Evolutionary conservation across 1,139 yeast genomes (phyloP).

Genomic region (Schwanniomyces etchellsii): DNA sequence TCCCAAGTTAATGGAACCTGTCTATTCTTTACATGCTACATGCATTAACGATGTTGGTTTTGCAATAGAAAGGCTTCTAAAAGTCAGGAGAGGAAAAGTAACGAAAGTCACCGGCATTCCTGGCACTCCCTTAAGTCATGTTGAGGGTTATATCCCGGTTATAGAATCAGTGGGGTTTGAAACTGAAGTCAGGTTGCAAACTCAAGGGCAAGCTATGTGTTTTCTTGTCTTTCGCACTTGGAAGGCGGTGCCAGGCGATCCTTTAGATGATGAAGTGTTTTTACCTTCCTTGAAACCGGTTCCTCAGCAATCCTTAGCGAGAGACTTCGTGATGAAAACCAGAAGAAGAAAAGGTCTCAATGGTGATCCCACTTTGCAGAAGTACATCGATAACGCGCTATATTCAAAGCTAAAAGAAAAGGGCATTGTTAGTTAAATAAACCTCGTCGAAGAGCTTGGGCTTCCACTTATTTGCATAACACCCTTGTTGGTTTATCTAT

Average conservation of each 20-base stretch:
- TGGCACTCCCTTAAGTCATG: constrained; percentile 65
- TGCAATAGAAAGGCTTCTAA: constrained; percentile 46
- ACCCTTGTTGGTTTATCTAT: neutral
- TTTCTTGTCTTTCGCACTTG: constrained; percentile 63
- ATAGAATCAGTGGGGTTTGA: constrained; percentile 89
- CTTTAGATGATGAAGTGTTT: constrained; percentile 59
- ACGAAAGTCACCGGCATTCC: constrained; percentile 51
- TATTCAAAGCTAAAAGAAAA: constrained; percentile 48
- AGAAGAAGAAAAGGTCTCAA: constrained; percentile 77
- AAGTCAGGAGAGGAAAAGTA: constrained; percentile 59
- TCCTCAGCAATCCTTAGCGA: constrained; percentile 59
- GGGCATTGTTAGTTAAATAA: constrained; percentile 18
- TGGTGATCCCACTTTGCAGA: constrained; percentile 72
- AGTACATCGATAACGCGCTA: constrained; percentile 62
- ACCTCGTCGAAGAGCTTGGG: neutral
- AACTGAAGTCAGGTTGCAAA: constrained; percentile 71
- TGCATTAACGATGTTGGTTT: constrained; percentile 44
- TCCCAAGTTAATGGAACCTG: constrained; percentile 81
- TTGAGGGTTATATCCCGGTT: constrained; percentile 72
- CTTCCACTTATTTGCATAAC: no score
- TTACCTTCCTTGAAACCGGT: constrained; percentile 77
- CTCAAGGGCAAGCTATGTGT: constrained; percentile 76
- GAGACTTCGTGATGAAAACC: constrained; percentile 88
- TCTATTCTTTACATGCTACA: constrained; percentile 57
- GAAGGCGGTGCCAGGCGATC: constrained; percentile 88